Conservation (phyloP, 116 monocot genomes). For the Posidonia oceanica region DNA sequence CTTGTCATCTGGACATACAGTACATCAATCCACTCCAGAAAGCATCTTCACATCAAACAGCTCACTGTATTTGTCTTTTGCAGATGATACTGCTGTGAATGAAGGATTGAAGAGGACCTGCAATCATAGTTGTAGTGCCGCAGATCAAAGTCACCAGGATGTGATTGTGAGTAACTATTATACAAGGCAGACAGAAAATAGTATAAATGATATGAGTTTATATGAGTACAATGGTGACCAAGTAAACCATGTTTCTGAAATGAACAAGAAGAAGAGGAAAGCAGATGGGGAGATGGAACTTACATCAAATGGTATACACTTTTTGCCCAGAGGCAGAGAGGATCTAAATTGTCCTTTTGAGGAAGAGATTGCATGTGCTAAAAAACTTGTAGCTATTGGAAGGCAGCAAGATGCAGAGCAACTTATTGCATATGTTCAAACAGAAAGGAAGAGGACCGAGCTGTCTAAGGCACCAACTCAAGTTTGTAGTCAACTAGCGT, state of each 20-base stretch:
- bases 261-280: slow-evolving; percentile 36
- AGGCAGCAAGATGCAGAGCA: too few relatives aligned
- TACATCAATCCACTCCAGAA: not conserved
- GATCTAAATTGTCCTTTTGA: too few relatives aligned
- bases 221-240: not conserved
- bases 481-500: not conserved
- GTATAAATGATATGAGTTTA: not conserved
- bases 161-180: not conserved
- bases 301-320: not conserved
- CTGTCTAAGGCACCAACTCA: slow-evolving; percentile 1
- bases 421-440: slow-evolving; percentile 9
- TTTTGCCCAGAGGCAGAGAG: not conserved
- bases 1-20: not conserved
- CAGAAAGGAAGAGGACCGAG: slow-evolving; percentile 8
- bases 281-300: slow-evolving; percentile 8
- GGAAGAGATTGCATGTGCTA: too few relatives aligned
- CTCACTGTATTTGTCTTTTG: not conserved
- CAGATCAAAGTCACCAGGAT: not conserved
- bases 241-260: slow-evolving; percentile 11
- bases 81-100: not conserved
- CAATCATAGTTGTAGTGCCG: not conserved
- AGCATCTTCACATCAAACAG: not conserved
- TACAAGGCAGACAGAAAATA: slow-evolving; percentile 3
- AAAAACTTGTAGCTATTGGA: too few relatives aligned
- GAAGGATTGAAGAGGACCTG: slow-evolving; percentile 15